These are phyloP conservation scores for Botrytis cinerea DNA, from an alignment of 2,329 filamentous ascomycete species.

Conservation along the genomic window DNA sequence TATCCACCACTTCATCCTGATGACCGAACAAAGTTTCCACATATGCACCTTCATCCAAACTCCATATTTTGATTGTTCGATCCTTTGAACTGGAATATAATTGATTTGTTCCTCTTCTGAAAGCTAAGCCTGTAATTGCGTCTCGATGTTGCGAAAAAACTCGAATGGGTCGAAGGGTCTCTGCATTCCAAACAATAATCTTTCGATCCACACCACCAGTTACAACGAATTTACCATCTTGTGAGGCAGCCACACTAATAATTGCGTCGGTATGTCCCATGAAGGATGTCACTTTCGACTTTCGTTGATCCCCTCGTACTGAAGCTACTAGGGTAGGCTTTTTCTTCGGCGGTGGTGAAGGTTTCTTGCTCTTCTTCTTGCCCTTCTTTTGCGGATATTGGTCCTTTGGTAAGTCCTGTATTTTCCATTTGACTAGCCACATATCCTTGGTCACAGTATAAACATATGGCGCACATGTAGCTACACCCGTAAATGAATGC, in stretches of 20 bases:
- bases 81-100: conserved; percentile 90
- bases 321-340: conserved; percentile 64
- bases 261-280: conserved; percentile 81
- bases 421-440: conserved; percentile 84
- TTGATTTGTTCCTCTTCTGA: conserved; percentile 85
- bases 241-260: conserved; percentile 79
- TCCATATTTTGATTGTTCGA: conserved; percentile 94
- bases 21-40: conserved; percentile 96
- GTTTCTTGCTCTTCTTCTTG: conserved; percentile 58
- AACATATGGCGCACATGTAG: conserved; percentile 74
- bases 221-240: conserved; percentile 86
- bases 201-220: conserved; percentile 85
- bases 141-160: conserved; percentile 93
- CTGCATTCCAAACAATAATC: conserved; percentile 85
- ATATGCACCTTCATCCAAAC: conserved; percentile 86
- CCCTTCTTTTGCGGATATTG: conserved; percentile 57
- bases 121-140: conserved; percentile 79
- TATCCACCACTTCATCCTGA: conserved; percentile 84
- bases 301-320: conserved; percentile 62
- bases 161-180: conserved; percentile 73
- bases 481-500: conserved; percentile 75
- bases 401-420: conserved; percentile 65
- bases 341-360: conserved; percentile 58
- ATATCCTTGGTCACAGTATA: conserved; percentile 90
- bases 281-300: conserved; percentile 63